Evolutionary conservation across 2,329 filamentous ascomycete genomes (phyloP), one percentile per base, ranked within the genome.

Genomic region (Tolypocladium tropicale): DNA sequence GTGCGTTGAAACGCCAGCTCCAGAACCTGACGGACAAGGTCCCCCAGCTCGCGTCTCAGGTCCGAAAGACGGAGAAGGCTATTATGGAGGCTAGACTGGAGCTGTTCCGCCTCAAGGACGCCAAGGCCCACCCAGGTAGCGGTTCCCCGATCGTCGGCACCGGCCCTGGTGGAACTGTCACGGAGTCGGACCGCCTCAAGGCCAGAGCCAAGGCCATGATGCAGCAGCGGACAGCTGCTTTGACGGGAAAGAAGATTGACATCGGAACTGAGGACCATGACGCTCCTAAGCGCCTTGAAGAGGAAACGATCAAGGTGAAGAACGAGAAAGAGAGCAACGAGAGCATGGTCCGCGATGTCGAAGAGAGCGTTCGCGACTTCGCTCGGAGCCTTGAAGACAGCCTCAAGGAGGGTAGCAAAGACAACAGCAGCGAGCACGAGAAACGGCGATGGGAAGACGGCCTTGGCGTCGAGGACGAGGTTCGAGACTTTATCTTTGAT

Each of bases 401-500:
- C 65, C 81, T 99, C 30, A 94, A 94, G 68, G 90, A 95, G 56
- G 89, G 86, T 46, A 82, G 78, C 46, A 83, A 88, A 59, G 88
- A 86, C 63, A 86, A 85, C 41, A 83, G 85, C 3, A 89, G 85
- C 59, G 90, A 96, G 71, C 92, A 96, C 68, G 94, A 99, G 75
- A 86, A 84, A 65, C 85, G 94, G 59, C 84, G 94, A 59, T 99
- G 94, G 94, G 91, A 99, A 64, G 94, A 99, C 72, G 94, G 85
- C 11, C 79, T 99, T 39, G 94, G 94, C 32, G 94, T 99, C 32
- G 94, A 99, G 68, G 93, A 99, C 66, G 91, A 96, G 66, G 88
- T 97, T 59, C 90, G 91, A 66, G 94, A 99, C 67, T 97, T 99
- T 71, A 99, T 99, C 69, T 97, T 94, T 68, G 94, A 97, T 63